Evolutionary conservation across 2,329 filamentous ascomycete species (phyloP), one percentile per base, ranked within the genome.

Genomic region (Fusarium hainanense): DNA sequence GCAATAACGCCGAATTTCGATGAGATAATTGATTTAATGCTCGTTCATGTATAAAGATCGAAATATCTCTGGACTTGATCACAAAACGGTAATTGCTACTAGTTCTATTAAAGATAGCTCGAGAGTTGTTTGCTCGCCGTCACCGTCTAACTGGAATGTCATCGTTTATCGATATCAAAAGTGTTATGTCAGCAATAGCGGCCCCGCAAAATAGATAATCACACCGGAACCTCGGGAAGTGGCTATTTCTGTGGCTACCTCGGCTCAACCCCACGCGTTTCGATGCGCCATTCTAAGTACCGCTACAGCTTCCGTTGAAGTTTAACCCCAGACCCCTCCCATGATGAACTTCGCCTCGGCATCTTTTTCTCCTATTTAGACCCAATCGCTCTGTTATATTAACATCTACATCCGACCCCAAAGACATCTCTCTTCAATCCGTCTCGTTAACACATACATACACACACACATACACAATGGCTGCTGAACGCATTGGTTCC

Each of bases 401-500:
- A 20, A 21, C 42, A 46, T 37, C 21, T 27, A 16, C 50, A 50
- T 47, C 23, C 32, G 28, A 55, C 30, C 25, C 54, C 41, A 58
- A 32, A 54, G 23, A 43, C 34, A 60, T 42, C 13, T 20, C 14
- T 41, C 18, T 18, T 41, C 12, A 30, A 58, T 48, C 20, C 13
- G 42, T 42, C 63, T 47, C 23, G 49, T 21, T 12, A 7, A 30
- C 28, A 37, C 7, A 32, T 8, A 32, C 30, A 32, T n/a, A n/a
- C 13, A 32, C 80, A 85, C 74, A 75, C 74, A 75, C 4, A 23
- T 52, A 64, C 80, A 85, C 74, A 75, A 96, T 95, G 93, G 91
- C 93, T 73, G 87, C 90, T 68, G 93, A 97, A 85, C 90, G 94
- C 82, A 90, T 98, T 74, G 92, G 89, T 77, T 94, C 92, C 72